A percentile compares a stretch with the other conserved stretches of the same genome.
phyloP scores from a whole-genome alignment of 2,329 filamentous ascomycete genomes.

The Aspergillus pseudotamarii region DNA sequence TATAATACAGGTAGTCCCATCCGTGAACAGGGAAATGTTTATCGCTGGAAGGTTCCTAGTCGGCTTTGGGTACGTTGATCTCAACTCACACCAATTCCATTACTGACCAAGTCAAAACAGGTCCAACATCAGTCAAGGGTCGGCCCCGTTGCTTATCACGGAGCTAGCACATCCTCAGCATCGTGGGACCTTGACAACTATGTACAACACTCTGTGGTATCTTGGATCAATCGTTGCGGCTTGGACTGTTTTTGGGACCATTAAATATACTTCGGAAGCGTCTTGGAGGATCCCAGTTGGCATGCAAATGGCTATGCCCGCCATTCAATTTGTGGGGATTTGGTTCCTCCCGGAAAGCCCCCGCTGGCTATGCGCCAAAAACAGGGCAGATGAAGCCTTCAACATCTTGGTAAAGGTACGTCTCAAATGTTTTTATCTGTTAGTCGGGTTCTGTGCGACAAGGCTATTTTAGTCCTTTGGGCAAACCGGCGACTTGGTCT shows the following conservation, averaged over 20 bases:
- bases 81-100: background rate
- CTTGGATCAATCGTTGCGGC: slow-evolving; percentile 18
- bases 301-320: slow-evolving; percentile 11
- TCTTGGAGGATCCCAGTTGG: slow-evolving; percentile 17
- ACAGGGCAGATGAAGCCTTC: background rate
- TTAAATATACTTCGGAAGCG: slow-evolving; percentile 13
- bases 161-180: slow-evolving; percentile 21
- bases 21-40: background rate
- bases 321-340: slow-evolving; percentile 16
- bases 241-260: slow-evolving; percentile 18
- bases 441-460: too few relatives aligned
- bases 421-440: too few relatives aligned
- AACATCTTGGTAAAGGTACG: slow-evolving; percentile 1
- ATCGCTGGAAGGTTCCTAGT: slow-evolving; percentile 17
- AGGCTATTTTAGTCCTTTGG: too few relatives aligned
- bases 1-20: slow-evolving; percentile 16
- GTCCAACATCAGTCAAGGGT: background rate
- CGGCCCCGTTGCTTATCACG: background rate
- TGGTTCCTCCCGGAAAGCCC: slow-evolving; percentile 17
- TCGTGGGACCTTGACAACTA: slow-evolving; percentile 21
- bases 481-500: background rate
- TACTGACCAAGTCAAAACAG: background rate
- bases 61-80: slow-evolving; percentile 17
- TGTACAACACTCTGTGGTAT: slow-evolving; percentile 26
- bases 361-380: slow-evolving; percentile 10